phyloP scores from a whole-genome alignment of 192 early-diverging fungal species.

The Entomortierella beljakovae region DNA sequence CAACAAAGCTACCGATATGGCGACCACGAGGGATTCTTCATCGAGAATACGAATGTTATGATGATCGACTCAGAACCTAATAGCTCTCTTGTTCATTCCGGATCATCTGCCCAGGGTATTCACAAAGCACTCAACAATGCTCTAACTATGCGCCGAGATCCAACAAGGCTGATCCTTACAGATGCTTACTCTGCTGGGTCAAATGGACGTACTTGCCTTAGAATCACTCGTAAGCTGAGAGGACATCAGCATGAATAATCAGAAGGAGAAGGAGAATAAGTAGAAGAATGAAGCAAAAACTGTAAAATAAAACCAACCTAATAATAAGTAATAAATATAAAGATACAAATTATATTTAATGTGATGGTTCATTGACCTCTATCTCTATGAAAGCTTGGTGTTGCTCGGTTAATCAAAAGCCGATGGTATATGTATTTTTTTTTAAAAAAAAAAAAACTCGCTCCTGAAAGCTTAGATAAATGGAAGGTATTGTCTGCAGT shows the following conservation, averaged over 20 bases:
- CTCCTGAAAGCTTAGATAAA: constrained; percentile 7
- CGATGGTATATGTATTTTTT: neutral
- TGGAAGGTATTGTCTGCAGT: constrained; percentile 72
- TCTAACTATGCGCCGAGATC: constrained; percentile 7
- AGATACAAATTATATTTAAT: neutral
- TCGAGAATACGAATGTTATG: constrained; percentile 32
- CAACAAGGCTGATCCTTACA: constrained; percentile 25
- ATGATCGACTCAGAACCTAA: constrained; percentile 26
- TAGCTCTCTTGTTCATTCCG: constrained; percentile 10
- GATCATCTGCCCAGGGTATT: constrained; percentile 22
- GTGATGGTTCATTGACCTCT: neutral
- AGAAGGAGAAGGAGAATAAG: neutral
- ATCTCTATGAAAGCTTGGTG: neutral
- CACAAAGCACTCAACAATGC: constrained; percentile 16
- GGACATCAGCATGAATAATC: constrained; percentile 27
- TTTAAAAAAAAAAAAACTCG: neutral
- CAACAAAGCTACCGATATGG: constrained; percentile 26
- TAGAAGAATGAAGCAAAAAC: neutral
- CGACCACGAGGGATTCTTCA: constrained; percentile 22
- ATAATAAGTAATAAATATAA: neutral
- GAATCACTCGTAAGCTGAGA: constrained; percentile 14
- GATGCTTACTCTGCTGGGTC: constrained; percentile 43
- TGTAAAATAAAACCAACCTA: neutral
- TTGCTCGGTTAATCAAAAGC: neutral
- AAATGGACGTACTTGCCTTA: constrained; percentile 26